Evolutionary conservation across 176 grass and related monocot species (phyloP).

Genomic region (Carex littledalei): DNA sequence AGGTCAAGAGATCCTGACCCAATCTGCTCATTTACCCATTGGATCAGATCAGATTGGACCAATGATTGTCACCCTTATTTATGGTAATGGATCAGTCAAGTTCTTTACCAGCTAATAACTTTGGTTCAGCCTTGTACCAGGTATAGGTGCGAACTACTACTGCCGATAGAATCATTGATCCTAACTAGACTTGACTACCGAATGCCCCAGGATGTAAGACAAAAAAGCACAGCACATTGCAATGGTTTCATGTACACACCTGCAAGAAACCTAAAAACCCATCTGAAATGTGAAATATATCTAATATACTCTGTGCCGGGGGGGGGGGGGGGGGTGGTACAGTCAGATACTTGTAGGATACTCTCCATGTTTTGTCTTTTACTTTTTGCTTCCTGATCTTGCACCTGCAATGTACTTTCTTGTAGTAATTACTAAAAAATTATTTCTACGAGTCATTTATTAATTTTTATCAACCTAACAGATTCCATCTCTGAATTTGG

Average conservation of each 20-base stretch:
- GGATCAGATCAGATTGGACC: not conserved
- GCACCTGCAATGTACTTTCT: too few species aligned
- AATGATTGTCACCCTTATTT: not conserved
- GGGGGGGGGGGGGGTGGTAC: too few species aligned
- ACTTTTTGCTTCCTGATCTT: not conserved
- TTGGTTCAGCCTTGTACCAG: not conserved
- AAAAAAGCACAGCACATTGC: too few species aligned
- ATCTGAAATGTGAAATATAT: too few species aligned
- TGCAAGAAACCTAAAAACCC: too few species aligned
- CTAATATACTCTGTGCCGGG: too few species aligned
- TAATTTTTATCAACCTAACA: conserved; percentile 12
- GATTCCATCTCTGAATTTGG: conserved; percentile 8
- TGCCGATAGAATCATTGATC: not conserved
- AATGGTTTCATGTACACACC: too few species aligned
- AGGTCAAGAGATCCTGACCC: not conserved
- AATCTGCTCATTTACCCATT: not conserved
- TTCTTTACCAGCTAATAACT: not conserved
- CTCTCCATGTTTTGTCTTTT: not conserved
- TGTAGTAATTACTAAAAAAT: not conserved
- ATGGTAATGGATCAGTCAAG: not conserved
- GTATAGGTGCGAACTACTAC: not conserved
- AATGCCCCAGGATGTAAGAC: too few species aligned
- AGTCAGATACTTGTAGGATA: not conserved
- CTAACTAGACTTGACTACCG: not conserved
- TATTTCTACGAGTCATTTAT: not conserved